These are phyloP conservation scores for Ramularia endophylla DNA, from an alignment of 2,329 filamentous ascomycete species.

Conservation along the genomic window DNA sequence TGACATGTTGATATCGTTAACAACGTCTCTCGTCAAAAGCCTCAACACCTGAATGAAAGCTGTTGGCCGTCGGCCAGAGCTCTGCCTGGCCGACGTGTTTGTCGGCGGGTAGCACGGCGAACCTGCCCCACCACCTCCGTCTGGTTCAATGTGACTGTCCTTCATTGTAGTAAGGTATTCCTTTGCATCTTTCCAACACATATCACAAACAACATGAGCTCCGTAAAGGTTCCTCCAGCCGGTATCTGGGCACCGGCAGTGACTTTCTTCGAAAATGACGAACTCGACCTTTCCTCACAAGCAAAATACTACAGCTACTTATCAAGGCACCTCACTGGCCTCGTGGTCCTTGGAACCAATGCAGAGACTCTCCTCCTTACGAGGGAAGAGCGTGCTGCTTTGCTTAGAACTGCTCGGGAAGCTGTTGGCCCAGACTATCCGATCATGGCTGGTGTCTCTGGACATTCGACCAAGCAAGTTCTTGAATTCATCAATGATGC, in stretches of 20 bases:
- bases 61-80: too few species aligned
- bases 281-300: constrained; percentile 38
- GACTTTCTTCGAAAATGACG: constrained; percentile 41
- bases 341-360: constrained; percentile 44
- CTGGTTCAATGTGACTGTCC: too few species aligned
- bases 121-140: too few species aligned
- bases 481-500: constrained; percentile 40
- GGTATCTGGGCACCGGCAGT: constrained; percentile 37
- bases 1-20: too few species aligned
- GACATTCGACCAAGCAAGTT: constrained; percentile 40
- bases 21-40: too few species aligned
- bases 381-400: constrained; percentile 35
- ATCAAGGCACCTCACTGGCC: constrained; percentile 38
- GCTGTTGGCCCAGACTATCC: constrained; percentile 39
- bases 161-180: too few species aligned
- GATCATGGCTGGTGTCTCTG: constrained; percentile 40
- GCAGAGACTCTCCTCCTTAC: constrained; percentile 44
- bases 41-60: too few species aligned
- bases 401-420: constrained; percentile 37
- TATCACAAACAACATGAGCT: background rate
- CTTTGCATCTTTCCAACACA: constrained; percentile 12
- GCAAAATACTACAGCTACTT: constrained; percentile 42
- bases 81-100: too few species aligned
- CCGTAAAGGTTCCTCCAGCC: constrained; percentile 46
- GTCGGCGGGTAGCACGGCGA: too few species aligned